Evolutionary conservation across 1,284 basidiomycete genomes (phyloP), one percentile per base, ranked within the genome.

Genomic region (Ustilago xerochloae): DNA sequence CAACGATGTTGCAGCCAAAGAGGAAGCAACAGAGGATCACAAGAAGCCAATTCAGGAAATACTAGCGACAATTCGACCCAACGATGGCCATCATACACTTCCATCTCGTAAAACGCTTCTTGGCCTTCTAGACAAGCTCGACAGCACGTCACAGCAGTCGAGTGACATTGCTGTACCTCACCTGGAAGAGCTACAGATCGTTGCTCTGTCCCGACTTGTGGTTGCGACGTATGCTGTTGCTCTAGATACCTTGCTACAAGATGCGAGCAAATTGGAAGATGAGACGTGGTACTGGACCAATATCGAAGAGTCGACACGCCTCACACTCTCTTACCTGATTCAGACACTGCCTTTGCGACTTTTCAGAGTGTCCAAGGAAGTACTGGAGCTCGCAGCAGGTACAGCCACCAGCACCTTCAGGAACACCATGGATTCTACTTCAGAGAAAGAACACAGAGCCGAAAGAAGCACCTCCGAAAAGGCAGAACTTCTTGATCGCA

Each of bases 271-370:
- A 39, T 52, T 79, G 13, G 67, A 75, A n/a, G 63, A 75, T 28
- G 68, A 74, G 39, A 74, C 75, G 6, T 80, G 77, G 75, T 74
- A 72, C 35, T 80, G 79, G 79, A 77, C 74, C 18, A 67, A 77
- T 8, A 72, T 80, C 33, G 77, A 78, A 47, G 75, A 78, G 41
- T 72, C 73, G 29, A 61, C 45, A 8, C 47, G 46, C 9, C 60
- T 36, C 28, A 67, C 75, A 5, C 29, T 72, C 2, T 62, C 53
- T 2, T 79, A 73, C 47, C 54, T 80, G 12, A 48, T 80, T 9
- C 77, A 80, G 49, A 80, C 67, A 1, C 60, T 79, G 10, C 75
- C 76, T 10, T 41, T 62, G 13, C 70, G 76, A 26, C 22, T 79
- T n/a, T 57, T 51, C 48, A 68, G 54, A 16, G 58, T 73, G 12